A percentile compares a stretch with the other conserved stretches of the same genome.
phyloP scores from a whole-genome alignment of 768 basidiomycete genomes.

The Floccularia luteovirens region DNA sequence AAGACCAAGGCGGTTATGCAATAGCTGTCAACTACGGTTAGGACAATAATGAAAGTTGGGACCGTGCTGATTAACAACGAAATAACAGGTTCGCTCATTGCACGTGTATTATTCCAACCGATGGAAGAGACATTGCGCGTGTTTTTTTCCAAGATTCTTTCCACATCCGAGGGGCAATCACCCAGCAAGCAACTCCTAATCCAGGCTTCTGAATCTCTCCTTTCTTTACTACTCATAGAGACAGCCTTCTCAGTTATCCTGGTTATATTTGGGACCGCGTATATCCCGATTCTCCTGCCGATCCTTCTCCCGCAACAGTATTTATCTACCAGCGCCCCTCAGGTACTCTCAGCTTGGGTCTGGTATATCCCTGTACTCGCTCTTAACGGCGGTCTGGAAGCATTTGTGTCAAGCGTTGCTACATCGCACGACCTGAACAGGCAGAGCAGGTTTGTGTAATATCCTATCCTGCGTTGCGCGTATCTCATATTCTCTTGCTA shows the following conservation, averaged over 20 bases:
- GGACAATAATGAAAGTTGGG: slow-evolving; percentile 14
- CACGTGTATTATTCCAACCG: slow-evolving; percentile 90
- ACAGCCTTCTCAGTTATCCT: slow-evolving; percentile 61
- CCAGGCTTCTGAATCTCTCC: slow-evolving; percentile 44
- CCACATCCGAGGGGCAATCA: slow-evolving; percentile 1
- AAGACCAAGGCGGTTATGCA: slow-evolving; percentile 92
- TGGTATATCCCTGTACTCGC: slow-evolving; percentile 88
- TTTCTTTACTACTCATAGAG: slow-evolving; percentile 60
- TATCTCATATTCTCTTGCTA: slow-evolving; percentile 11
- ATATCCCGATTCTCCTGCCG: slow-evolving; percentile 60
- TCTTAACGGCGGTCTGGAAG: slow-evolving; percentile 87
- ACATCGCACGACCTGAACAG: slow-evolving; percentile 52
- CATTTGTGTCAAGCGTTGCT: slow-evolving; percentile 80
- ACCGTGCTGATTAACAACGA: not conserved
- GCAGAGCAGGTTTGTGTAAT: slow-evolving; percentile 52
- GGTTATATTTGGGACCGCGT: slow-evolving; percentile 66
- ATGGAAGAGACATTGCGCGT: slow-evolving; percentile 89
- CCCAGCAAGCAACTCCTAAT: slow-evolving; percentile 11
- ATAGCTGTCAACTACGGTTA: slow-evolving; percentile 93
- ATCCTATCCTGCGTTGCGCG: not conserved
- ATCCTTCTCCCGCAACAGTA: slow-evolving; percentile 68
- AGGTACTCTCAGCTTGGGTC: slow-evolving; percentile 72
- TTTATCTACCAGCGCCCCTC: slow-evolving; percentile 69
- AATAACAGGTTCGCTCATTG: slow-evolving; percentile 75
- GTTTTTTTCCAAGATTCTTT: slow-evolving; percentile 71